These are phyloP conservation scores for Gautieria morchelliformis DNA, from an alignment of 768 basidiomycete genomes.

Conservation along the genomic window DNA sequence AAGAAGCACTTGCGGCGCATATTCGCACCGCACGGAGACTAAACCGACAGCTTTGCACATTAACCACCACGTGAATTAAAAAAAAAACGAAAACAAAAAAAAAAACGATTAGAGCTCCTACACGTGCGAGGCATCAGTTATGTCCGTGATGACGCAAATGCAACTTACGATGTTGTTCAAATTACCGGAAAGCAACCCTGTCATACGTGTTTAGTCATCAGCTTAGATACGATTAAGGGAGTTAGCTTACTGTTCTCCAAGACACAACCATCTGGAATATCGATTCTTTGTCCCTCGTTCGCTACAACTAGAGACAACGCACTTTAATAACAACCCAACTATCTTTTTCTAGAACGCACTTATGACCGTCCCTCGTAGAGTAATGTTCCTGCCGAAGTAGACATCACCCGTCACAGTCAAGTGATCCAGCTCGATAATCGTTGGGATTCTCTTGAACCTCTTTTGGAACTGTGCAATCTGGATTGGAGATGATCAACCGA, in stretches of 20 bases:
- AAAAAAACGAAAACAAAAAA: background rate
- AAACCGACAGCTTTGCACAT: background rate
- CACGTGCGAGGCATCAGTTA: background rate
- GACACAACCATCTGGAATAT: constrained; percentile 75
- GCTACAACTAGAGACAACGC: constrained; percentile 41
- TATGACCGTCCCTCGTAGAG: constrained; percentile 84
- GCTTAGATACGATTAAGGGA: background rate
- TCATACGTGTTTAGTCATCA: constrained; percentile 3
- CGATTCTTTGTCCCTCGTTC: constrained; percentile 74
- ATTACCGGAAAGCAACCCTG: constrained; percentile 73
- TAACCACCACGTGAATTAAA: background rate
- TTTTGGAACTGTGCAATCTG: constrained; percentile 85
- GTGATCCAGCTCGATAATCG: constrained; percentile 86
- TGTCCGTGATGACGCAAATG: background rate
- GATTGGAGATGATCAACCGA: background rate
- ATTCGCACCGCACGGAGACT: background rate
- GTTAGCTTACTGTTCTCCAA: constrained; percentile 53
- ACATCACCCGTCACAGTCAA: constrained; percentile 90
- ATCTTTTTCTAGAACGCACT: constrained; percentile 26
- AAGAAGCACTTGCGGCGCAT: background rate
- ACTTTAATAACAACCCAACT: background rate
- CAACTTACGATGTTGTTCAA: constrained; percentile 58
- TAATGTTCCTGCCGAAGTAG: constrained; percentile 79
- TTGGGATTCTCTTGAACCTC: constrained; percentile 90
- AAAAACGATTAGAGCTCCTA: background rate